Conservation (phyloP, 2,329 filamentous ascomycete genomes). For the Neopestalotiopsis rosae region DNA sequence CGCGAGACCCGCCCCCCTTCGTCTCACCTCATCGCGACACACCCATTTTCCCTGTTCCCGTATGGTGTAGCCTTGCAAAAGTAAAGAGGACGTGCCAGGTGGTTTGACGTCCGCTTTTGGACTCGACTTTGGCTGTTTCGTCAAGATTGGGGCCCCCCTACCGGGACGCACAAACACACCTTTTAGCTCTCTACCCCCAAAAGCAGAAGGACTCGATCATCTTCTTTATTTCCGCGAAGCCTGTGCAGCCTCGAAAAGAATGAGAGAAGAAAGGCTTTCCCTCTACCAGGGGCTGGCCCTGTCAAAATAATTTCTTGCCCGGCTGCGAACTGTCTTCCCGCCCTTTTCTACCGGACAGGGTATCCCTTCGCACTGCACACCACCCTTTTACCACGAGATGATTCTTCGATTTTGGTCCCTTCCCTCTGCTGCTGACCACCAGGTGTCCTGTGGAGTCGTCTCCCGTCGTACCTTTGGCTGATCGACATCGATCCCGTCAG, state of each 20-base stretch:
- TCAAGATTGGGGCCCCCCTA: not conserved
- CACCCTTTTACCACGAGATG: not conserved
- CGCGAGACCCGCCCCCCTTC: not conserved
- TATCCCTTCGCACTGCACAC: not conserved
- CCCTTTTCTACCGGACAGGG: not conserved
- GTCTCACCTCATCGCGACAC: not conserved
- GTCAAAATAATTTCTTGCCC: not conserved
- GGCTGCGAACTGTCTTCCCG: not conserved
- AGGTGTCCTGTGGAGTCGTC: not conserved
- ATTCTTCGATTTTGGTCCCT: not conserved
- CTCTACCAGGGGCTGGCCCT: not conserved
- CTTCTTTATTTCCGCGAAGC: not conserved
- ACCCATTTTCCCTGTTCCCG: not conserved
- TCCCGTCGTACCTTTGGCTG: not conserved
- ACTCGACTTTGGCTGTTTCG: not conserved
- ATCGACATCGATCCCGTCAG: not conserved
- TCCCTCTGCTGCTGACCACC: not conserved
- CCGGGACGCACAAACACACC: not conserved
- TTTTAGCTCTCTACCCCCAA: too few relatives aligned
- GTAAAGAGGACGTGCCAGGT: not conserved
- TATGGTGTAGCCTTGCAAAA: not conserved
- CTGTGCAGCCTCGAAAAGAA: not conserved
- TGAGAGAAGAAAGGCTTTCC: not conserved
- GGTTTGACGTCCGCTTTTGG: conserved; percentile 1
- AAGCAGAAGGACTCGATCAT: not conserved